Evolutionary conservation across 176 grass and related monocot genomes (phyloP).

Genomic region (Oryza meridionalis): DNA sequence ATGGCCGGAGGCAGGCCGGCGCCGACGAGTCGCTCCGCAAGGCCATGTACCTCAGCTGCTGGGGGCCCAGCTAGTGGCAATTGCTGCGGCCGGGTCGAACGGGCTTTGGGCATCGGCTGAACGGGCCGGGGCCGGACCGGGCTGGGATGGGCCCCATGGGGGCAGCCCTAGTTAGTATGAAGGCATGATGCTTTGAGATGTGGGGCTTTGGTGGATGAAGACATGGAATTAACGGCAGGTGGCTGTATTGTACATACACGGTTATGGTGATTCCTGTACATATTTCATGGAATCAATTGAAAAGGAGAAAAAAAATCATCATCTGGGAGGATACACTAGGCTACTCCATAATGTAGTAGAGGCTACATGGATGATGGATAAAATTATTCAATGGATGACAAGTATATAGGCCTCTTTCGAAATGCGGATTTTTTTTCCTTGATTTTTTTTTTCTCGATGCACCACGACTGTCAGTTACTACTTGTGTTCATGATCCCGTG

Average conservation of each 20-base stretch:
- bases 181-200: background rate
- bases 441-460: background rate
- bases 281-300: constrained; percentile 13
- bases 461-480: no score
- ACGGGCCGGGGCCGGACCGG: background rate
- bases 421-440: background rate
- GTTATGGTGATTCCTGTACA: constrained; percentile 4
- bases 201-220: background rate
- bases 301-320: background rate
- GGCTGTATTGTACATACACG: constrained; percentile 12
- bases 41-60: constrained; percentile 81
- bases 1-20: constrained; percentile 49
- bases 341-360: no score
- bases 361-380: background rate
- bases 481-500: background rate
- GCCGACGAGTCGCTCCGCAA: constrained; percentile 71
- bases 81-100: background rate
- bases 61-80: constrained; percentile 64
- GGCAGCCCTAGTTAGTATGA: background rate
- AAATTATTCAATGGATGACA: background rate
- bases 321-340: background rate
- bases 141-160: background rate
- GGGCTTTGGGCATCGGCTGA: background rate
- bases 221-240: background rate
- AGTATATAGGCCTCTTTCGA: background rate